phyloP scores from a whole-genome alignment of 139 green algal species.

The Helicosporidium sp. region DNA sequence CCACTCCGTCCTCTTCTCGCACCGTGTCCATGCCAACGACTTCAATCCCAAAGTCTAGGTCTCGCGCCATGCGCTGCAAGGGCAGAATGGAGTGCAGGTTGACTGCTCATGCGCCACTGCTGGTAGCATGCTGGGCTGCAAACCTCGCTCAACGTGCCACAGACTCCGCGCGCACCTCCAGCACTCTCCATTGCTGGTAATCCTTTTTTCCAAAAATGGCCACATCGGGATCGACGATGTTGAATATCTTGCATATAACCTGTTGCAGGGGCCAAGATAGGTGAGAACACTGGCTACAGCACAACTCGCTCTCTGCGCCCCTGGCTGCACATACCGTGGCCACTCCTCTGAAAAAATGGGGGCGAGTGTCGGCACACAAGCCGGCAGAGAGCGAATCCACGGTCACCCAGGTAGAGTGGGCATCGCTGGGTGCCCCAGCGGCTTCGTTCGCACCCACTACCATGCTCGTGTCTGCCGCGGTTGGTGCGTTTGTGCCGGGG shows the following conservation, averaged over 20 bases:
- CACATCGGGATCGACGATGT: conserved; percentile 87
- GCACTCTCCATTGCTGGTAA: conserved; percentile 87
- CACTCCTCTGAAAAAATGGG: conserved; percentile 94
- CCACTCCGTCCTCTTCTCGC: conserved; percentile 76
- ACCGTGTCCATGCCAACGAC: conserved; percentile 70
- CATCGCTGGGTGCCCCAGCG: conserved; percentile 10
- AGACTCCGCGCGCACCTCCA: conserved; percentile 18
- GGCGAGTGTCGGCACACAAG: conserved; percentile 62
- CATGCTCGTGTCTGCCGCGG: conserved; percentile 17
- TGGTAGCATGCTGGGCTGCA: too few species aligned
- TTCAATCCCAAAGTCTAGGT: conserved; percentile 72
- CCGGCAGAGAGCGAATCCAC: conserved; percentile 59
- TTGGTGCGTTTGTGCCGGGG: not conserved
- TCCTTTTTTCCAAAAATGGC: conserved; percentile 92
- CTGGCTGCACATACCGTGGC: conserved; percentile 47
- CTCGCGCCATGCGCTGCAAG: conserved; percentile 48
- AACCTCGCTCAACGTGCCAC: not conserved
- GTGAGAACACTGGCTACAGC: too few species aligned
- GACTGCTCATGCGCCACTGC: conserved; percentile 73
- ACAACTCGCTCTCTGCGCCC: too few species aligned
- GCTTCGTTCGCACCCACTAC: conserved; percentile 27
- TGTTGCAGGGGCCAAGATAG: conserved; percentile 18
- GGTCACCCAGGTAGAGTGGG: conserved; percentile 61
- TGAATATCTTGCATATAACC: conserved; percentile 87
- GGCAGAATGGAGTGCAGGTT: not conserved